phyloP scores from a whole-genome alignment of 441 rosid genomes.

The Arabidopsis hybrid region DNA sequence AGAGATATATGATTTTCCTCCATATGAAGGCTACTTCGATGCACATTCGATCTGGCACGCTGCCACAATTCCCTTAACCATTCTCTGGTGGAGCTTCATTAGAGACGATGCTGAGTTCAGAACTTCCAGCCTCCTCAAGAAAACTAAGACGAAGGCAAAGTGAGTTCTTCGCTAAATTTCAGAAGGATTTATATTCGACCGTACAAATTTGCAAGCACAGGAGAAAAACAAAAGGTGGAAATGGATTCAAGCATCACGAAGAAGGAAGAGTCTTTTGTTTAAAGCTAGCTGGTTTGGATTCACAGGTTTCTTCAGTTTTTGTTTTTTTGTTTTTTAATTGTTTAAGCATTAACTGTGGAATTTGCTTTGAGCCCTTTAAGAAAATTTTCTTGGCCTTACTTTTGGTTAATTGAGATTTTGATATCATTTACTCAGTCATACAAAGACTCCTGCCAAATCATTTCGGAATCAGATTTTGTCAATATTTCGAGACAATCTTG shows the following conservation, averaged over 20 bases:
- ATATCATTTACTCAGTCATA: slow-evolving; percentile 9
- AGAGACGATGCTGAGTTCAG: slow-evolving; percentile 77
- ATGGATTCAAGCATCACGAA: background rate
- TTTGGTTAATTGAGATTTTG: slow-evolving; percentile 36
- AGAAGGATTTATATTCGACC: slow-evolving; percentile 1
- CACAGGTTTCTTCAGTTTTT: slow-evolving; percentile 12
- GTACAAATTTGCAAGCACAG: background rate
- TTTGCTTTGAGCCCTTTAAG: slow-evolving; percentile 7
- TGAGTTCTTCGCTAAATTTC: slow-evolving; percentile 10
- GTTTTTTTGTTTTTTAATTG: background rate
- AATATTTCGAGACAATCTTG: slow-evolving; percentile 19
- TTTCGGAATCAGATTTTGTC: slow-evolving; percentile 13
- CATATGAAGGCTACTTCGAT: slow-evolving; percentile 72
- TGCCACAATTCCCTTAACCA: slow-evolving; percentile 76
- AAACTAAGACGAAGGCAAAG: slow-evolving; percentile 53
- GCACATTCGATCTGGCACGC: slow-evolving; percentile 95
- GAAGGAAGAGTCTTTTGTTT: slow-evolving; percentile 15
- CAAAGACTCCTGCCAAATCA: slow-evolving; percentile 4
- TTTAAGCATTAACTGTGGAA: slow-evolving; percentile 3
- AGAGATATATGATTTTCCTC: slow-evolving; percentile 92
- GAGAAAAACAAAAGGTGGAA: background rate
- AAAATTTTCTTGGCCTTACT: slow-evolving; percentile 9
- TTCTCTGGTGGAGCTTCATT: slow-evolving; percentile 95
- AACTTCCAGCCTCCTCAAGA: slow-evolving; percentile 63
- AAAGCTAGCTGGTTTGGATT: slow-evolving; percentile 26